A percentile compares a stretch with the other conserved stretches of the same genome.
These are phyloP conservation scores for Oryza coarctata DNA, from an alignment of 176 grass and related monocot genomes.

Conservation along the genomic window DNA sequence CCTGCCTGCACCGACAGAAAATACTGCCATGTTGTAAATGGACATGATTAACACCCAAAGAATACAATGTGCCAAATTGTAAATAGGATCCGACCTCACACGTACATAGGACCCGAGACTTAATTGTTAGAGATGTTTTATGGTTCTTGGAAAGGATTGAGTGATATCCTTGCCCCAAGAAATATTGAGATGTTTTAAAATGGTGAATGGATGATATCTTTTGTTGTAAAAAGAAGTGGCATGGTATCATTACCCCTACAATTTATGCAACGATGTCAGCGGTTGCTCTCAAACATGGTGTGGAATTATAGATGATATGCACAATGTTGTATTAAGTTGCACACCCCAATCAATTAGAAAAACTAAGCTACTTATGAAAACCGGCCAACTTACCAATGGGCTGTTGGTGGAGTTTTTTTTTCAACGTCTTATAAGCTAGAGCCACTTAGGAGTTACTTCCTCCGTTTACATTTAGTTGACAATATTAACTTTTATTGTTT, in stretches of 20 bases:
- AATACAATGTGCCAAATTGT: neutral
- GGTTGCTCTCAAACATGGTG: no score
- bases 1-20: neutral
- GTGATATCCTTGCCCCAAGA: no score
- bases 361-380: neutral
- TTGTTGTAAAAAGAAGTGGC: neutral
- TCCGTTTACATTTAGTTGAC: no score
- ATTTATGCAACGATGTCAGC: no score
- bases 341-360: neutral
- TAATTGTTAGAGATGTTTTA: neutral
- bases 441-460: no score
- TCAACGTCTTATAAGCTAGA: no score
- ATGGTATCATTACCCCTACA: no score
- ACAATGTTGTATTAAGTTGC: neutral
- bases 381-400: no score
- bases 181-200: neutral
- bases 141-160: neutral
- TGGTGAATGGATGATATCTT: neutral
- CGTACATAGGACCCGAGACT: no score
- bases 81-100: neutral
- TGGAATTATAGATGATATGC: no score
- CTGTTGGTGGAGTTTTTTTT: no score
- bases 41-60: neutral
- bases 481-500: no score
- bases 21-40: neutral